Base-by-base conservation (phyloP, 1,139 yeast genomes). In the Nakaseomyces uthaithaninus region DNA sequence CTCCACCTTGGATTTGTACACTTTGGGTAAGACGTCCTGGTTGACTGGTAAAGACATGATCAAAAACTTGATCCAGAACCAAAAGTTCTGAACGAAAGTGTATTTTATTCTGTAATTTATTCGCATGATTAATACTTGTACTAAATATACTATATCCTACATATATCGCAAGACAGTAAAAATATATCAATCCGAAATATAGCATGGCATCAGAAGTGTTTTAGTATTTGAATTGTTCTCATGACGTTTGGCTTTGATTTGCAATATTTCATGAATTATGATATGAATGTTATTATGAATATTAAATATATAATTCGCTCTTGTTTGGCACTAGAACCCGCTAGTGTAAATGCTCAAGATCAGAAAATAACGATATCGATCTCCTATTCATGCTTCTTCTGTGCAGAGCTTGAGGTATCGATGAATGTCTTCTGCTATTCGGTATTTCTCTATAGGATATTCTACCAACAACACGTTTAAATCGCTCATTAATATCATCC, bases 1-100 rank as follows among this genome's bases (percentile, higher is more conserved):
- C 41, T 80, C 94, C 33, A 91, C 97, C 11, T 64, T 87, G 53
- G 98, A 91, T 62, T 64, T 80, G 49, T 62, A 69, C 52, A 77
- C 94, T 18, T 70, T 89, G 46, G 66, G 63, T 46, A 73, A 74
- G 60, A 91, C 97, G 9, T 74, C 72, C 34, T 74, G 72, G 51
- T 71, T 80, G 51, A 85, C 96, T 18, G 97, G 74, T 19, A 69
- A 65, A 52, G 89, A 85, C 55, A 93, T 89, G 91, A 51, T 70
- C 33, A 70, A 67, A 54, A 80, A 86, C 63, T 67, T 86, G 55
- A 50, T 80, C 36, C 44, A 45, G 39, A 55, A 54, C 46, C 43
- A 42, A 18, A 86, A 86, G 63, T 71, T 84, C 50, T 83, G 66
- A 49, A 18, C 4, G 12, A 8, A n/a, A n/a, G n/a, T n/a, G n/a